Evolutionary conservation across 2,329 filamentous ascomycete species (phyloP).

Genomic region (Paradendryphiella salina): DNA sequence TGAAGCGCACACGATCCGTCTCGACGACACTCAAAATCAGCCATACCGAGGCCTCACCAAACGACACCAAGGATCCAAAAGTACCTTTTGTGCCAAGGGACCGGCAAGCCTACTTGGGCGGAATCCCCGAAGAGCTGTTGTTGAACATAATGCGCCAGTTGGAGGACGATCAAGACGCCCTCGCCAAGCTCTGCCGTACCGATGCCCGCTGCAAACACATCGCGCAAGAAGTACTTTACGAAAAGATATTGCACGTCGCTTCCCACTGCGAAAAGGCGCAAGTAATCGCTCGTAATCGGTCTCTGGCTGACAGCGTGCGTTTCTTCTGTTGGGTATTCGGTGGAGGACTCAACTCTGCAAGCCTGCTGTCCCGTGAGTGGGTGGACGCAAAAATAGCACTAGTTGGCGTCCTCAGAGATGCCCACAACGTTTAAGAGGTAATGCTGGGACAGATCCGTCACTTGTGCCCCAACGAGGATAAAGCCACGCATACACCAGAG

Average conservation of each 20-base stretch:
- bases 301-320: background rate
- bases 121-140: constrained; percentile 12
- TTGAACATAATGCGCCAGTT: background rate
- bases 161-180: background rate
- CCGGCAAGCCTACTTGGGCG: constrained; percentile 5
- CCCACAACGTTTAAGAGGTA: background rate
- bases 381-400: too few species aligned
- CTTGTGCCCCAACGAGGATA: background rate
- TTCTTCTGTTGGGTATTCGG: background rate
- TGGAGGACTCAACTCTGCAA: too few species aligned
- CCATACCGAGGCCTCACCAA: background rate
- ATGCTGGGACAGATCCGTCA: background rate
- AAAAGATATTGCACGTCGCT: background rate
- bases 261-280: background rate
- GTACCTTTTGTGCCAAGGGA: background rate
- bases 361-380: too few species aligned
- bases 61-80: background rate
- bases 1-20: background rate
- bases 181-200: constrained; percentile 5
- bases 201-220: constrained; percentile 10
- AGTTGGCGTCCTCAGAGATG: background rate
- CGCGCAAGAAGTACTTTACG: constrained; percentile 4
- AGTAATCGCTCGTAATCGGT: background rate
- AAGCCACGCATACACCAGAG: background rate
- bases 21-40: background rate